Percentiles rank a stretch among this genome's conserved stretches.
Conservation (phyloP, 73 alveolate genomes). For the Breviolum minutum region DNA sequence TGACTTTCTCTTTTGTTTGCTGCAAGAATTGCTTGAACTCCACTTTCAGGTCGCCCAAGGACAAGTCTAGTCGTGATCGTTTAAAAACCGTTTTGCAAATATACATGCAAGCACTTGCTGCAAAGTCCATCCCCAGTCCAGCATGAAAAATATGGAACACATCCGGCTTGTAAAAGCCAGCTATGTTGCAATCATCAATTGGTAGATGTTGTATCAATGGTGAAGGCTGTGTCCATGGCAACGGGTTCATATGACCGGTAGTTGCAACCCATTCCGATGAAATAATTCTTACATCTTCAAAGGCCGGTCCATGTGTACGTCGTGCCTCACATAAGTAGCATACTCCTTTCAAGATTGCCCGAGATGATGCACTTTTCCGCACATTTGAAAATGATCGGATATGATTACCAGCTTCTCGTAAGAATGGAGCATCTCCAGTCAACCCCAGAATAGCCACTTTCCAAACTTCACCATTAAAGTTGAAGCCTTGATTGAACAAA, state of each 20-base stretch:
- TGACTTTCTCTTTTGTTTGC: background rate
- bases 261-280: background rate
- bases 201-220: background rate
- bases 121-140: slow-evolving; percentile 39
- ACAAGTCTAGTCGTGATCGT: background rate
- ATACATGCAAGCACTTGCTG: background rate
- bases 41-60: background rate
- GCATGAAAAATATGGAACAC: slow-evolving; percentile 37
- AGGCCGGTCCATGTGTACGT: background rate
- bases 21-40: background rate
- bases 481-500: slow-evolving; percentile 1
- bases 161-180: slow-evolving; percentile 10
- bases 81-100: background rate
- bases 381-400: background rate
- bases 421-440: slow-evolving; percentile 44
- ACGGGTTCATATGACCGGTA: background rate
- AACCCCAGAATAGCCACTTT: background rate
- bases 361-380: background rate
- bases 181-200: background rate
- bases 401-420: background rate
- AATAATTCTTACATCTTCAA: background rate
- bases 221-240: slow-evolving; percentile 30
- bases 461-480: background rate
- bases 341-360: background rate
- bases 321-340: slow-evolving; percentile 44